A percentile compares a stretch with the other conserved stretches of the same genome.
Conservation (phyloP, 192 early-diverging fungal genomes). For the Coemansia asiatica region DNA sequence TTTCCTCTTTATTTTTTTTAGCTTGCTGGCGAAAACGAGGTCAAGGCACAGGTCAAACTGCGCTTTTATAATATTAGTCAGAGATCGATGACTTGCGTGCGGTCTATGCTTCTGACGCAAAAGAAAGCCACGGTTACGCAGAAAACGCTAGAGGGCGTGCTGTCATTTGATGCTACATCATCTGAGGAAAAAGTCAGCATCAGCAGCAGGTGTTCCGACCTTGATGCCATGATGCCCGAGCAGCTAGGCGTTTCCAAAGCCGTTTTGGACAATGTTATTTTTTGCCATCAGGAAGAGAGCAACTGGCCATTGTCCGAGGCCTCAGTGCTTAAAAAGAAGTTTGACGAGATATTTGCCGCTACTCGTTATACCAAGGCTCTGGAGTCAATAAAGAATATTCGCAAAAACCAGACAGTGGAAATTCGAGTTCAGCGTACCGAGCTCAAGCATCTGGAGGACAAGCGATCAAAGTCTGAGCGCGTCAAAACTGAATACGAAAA, state of each 20-base stretch:
- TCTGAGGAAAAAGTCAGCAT: constrained; percentile 70
- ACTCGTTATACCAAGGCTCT: constrained; percentile 92
- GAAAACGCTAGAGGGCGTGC: constrained; percentile 79
- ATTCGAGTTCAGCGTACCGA: constrained; percentile 64
- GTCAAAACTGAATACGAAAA: constrained; percentile 51
- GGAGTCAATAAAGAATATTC: constrained; percentile 72
- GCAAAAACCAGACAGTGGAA: constrained; percentile 67
- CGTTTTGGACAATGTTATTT: constrained; percentile 96
- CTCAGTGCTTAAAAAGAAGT: constrained; percentile 84
- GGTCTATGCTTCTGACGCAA: constrained; percentile 75
- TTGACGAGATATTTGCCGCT: constrained; percentile 97
- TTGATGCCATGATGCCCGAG: constrained; percentile 80
- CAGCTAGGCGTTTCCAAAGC: constrained; percentile 89
- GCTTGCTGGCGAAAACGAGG: constrained; percentile 71
- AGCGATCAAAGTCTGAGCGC: constrained; percentile 72
- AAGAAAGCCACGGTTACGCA: constrained; percentile 59
- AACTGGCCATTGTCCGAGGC: constrained; percentile 96
- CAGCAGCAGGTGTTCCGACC: constrained; percentile 77
- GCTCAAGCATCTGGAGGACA: constrained; percentile 65
- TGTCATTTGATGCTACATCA: constrained; percentile 59
- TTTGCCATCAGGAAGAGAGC: constrained; percentile 98
- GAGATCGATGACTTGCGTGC: constrained; percentile 68
- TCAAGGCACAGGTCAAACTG: constrained; percentile 91
- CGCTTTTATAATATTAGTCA: constrained; percentile 78
- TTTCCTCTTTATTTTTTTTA: constrained; percentile 11